phyloP scores from a whole-genome alignment of 225 moss, liverwort and hornwort genomes.

The Pseudoscleropodium purum region DNA sequence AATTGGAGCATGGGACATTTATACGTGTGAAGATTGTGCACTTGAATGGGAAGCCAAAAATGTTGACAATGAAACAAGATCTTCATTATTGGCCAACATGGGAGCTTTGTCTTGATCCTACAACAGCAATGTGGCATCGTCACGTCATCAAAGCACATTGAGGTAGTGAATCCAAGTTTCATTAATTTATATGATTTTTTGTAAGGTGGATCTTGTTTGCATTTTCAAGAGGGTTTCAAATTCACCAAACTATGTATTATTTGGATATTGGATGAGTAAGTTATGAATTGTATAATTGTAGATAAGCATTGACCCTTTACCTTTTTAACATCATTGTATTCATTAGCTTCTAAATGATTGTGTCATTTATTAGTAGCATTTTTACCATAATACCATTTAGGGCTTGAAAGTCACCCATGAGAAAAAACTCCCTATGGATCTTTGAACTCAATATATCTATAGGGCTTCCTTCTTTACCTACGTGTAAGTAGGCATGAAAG shows the following conservation, averaged over 20 bases:
- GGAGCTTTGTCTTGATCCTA: slow-evolving; percentile 63
- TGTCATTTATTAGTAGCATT: not conserved
- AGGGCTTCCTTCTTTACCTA: not conserved
- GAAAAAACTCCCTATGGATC: not conserved
- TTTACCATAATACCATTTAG: too few relatives aligned
- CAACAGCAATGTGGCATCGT: slow-evolving; percentile 60
- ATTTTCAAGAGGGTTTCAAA: not conserved
- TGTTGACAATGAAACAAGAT: slow-evolving; percentile 82
- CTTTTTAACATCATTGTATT: not conserved
- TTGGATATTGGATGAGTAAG: not conserved
- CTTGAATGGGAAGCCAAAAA: slow-evolving; percentile 74
- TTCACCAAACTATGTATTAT: not conserved
- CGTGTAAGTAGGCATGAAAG: not conserved
- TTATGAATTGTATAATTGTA: not conserved
- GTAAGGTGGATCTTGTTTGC: too few relatives aligned
- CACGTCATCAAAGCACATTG: slow-evolving; percentile 52
- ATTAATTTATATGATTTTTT: not conserved
- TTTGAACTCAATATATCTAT: not conserved
- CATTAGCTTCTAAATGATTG: not conserved
- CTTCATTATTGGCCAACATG: slow-evolving; percentile 95
- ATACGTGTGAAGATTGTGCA: slow-evolving; percentile 78
- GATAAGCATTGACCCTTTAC: not conserved
- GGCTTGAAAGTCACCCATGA: not conserved
- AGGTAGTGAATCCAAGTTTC: not conserved
- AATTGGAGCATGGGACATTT: slow-evolving; percentile 65